Base-by-base conservation (phyloP, 2,329 filamentous ascomycete species). In the Gaeumannomyces sp. region DNA sequence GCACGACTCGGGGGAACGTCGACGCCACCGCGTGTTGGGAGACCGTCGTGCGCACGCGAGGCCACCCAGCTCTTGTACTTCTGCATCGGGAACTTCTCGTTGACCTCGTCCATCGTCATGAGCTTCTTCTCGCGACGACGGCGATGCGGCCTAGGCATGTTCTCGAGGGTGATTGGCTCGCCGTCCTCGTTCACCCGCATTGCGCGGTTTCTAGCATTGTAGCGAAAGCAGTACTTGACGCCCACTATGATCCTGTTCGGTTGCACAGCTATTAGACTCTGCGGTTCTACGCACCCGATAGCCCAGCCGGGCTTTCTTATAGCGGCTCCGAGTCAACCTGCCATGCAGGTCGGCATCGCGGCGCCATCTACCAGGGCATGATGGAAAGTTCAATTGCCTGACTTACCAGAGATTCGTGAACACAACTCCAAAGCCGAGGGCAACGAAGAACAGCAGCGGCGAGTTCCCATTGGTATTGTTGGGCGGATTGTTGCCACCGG, bases 91-190 rank as follows among this genome's bases (percentile, higher is more conserved):
- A 99, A 99, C 71, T 96, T 92, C 70, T 96, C 93, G 74, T 99
- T 98, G 68, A 99, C 95, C 78, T 99, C 95, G 67, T 99, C 95
- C 88, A 98, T 97, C 2, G 91, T 91, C 95, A 99, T 98, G 70
- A 99, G 78, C 76, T 97, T 99, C 87, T 99, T 99, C 77, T 99
- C 95, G 66, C 93, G 87, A 69, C 94, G 86, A 72, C 94, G 86
- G 65, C 95, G 87, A 75, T 95, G 93, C 62, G 92, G 89, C 66
- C 92, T 78, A 65, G 92, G 91, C 85, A 98, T 93, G 65, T 89
- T 85, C 66, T 93, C 86, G 69, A 99, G 81, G 68, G 93, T 93
- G 72, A 99, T 96, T 22, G 90, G 91, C 68, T 97, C 93, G 74
- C 91, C 90, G 70, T 93, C 91, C 71, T 93, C 91, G 69, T 81